Evolutionary conservation across 805 yeast species (phyloP), one percentile per base, ranked within the genome.

Genomic region (Cyberlindnera saturnus): DNA sequence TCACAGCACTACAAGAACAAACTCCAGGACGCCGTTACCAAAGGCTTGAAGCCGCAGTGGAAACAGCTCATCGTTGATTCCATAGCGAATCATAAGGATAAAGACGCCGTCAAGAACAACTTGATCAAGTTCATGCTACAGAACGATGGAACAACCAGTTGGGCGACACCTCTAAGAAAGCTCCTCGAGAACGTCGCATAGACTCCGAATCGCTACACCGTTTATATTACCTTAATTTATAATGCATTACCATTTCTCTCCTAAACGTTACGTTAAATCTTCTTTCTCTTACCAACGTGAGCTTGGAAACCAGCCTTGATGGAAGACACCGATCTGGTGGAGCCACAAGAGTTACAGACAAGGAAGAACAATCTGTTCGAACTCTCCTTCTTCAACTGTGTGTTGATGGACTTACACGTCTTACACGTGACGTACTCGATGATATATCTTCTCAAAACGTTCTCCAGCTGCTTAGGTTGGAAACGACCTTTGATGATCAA

Each of bases 291-390:
- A 57, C 96, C 95, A 60, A 87, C 82, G 63, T 86, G 91, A 57
- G 99, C 99, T 75, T 90, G 96, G 96, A 87, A 93, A 84, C 99
- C 99, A 39, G 97, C 87, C 81, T 95, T 93, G 69, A 93, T 93
- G 38, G 96, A 88, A 55, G 93, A 81, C 45, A 93, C 99, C 40
- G 97, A 89, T 72, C 96, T 84, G 39, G 97, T 82, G 39, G 96
- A 86, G 55, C 99, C 99, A 77, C 99, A 93, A 44, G 95, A 86
- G 64, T 90, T 89, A 77, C 99, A 93, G 60, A 90, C 96, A 75
- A 93, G 77, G 75, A 93, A 93, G 74, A 87, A 95, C 70, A 93
- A 79, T 75, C 99, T 86, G 75, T 90, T 93, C 47, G 93, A 84
- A 56, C 86, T 83, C 72, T 93, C 99, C 71, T 96, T 90, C 75